Conservation (phyloP, 2,329 filamentous ascomycete species). For the Phyllosticta paracitricarpa region DNA sequence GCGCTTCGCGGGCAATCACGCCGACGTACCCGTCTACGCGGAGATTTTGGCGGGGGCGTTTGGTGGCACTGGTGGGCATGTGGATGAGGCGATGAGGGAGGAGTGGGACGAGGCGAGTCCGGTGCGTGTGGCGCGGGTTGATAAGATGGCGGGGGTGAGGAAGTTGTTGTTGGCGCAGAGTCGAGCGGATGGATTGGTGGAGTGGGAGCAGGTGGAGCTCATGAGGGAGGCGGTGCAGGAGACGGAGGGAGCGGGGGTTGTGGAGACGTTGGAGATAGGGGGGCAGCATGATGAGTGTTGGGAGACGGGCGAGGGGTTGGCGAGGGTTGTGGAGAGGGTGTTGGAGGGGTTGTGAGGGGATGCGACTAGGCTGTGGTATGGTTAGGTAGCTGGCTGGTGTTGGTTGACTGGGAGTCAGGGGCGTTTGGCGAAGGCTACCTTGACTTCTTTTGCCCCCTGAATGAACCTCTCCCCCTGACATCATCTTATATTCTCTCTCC, state of each 20-base stretch:
- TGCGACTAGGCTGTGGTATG: not conserved
- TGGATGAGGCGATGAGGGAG: conserved; percentile 4
- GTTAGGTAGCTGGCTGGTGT: too few species aligned
- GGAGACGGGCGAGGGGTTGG: conserved; percentile 49
- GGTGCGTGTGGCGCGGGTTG: conserved; percentile 32
- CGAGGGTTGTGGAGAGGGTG: conserved; percentile 28
- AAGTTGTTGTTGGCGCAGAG: conserved; percentile 38
- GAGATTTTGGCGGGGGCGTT: conserved; percentile 53
- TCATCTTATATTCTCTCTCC: too few species aligned
- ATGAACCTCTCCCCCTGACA: too few species aligned
- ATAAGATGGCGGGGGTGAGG: conserved; percentile 14
- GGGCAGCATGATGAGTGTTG: conserved; percentile 57
- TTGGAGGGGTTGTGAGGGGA: conserved; percentile 13
- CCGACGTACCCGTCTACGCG: conserved; percentile 43
- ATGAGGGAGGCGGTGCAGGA: conserved; percentile 43
- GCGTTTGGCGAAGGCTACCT: too few species aligned
- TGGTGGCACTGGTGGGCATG: conserved; percentile 33
- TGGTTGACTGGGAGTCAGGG: too few species aligned
- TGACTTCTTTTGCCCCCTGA: too few species aligned
- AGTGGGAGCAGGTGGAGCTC: conserved; percentile 46
- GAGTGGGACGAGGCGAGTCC: conserved; percentile 50
- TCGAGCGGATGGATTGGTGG: conserved; percentile 39
- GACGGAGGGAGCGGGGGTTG: conserved; percentile 26
- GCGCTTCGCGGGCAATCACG: conserved; percentile 39
- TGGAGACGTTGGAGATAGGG: conserved; percentile 36